Percentiles rank a stretch among this genome's conserved stretches.
Evolutionary conservation across 1,139 yeast species (phyloP).

Genomic region (Candida labiduridarum): DNA sequence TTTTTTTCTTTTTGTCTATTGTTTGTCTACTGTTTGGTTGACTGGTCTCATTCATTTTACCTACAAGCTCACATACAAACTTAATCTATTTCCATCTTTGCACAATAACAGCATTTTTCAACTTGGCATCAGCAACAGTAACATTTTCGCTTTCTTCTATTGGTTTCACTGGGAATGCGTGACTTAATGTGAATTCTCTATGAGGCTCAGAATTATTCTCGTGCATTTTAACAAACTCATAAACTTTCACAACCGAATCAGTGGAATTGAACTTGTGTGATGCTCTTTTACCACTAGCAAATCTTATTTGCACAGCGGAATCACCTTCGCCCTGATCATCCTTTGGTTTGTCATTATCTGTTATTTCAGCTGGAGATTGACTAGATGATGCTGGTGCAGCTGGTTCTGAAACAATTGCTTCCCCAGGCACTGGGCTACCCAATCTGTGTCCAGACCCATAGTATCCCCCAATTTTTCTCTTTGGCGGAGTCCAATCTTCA

Average conservation of each 20-base stretch:
- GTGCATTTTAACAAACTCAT: slow-evolving; percentile 61
- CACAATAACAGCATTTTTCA: slow-evolving; percentile 83
- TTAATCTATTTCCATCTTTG: slow-evolving; percentile 66
- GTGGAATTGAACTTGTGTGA: slow-evolving; percentile 65
- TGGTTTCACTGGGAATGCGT: slow-evolving; percentile 82
- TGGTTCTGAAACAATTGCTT: slow-evolving; percentile 24
- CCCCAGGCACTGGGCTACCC: slow-evolving; percentile 89
- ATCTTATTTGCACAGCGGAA: slow-evolving; percentile 76
- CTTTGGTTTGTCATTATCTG: slow-evolving; percentile 22
- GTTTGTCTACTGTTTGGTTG: not conserved
- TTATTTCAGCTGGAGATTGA: slow-evolving; percentile 11
- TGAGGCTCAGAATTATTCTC: slow-evolving; percentile 46
- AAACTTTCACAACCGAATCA: slow-evolving; percentile 69
- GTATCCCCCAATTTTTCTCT: slow-evolving; percentile 69
- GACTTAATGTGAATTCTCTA: slow-evolving; percentile 67
- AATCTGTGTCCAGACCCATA: slow-evolving; percentile 83
- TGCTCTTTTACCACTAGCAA: slow-evolving; percentile 77
- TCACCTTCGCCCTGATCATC: slow-evolving; percentile 58
- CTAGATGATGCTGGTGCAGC: not conserved
- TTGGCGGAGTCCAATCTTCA: slow-evolving; percentile 79
- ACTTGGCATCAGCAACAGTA: slow-evolving; percentile 73
- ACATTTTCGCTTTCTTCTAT: slow-evolving; percentile 54
- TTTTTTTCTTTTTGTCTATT: not conserved
- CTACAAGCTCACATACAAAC: not conserved
- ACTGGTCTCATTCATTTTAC: not conserved